Conservation (phyloP, 495 filamentous ascomycete species). For the Evansstolkia leycettana region DNA sequence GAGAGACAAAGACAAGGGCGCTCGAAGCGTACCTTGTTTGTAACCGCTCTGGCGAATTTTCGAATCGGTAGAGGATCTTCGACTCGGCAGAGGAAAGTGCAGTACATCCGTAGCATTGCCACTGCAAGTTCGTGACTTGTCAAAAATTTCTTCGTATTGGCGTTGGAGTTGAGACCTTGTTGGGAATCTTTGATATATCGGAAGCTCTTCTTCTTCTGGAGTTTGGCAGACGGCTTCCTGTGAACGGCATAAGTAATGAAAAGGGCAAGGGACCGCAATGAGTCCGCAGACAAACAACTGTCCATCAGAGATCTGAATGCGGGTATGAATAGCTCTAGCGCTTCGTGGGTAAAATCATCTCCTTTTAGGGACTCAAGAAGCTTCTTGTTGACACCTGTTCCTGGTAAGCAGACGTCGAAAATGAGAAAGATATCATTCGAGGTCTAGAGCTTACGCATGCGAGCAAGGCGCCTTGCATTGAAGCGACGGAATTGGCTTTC, state of each 20-base stretch:
- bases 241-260: constrained; percentile 92
- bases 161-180: constrained; percentile 13
- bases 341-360: constrained; percentile 58
- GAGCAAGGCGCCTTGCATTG: constrained; percentile 69
- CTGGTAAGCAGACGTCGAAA: constrained; percentile 10
- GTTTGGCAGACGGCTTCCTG: constrained; percentile 31
- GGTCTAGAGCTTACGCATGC: constrained; percentile 71
- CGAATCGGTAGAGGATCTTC: constrained; percentile 51
- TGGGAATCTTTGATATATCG: constrained; percentile 19
- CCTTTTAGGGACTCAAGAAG: constrained; percentile 80
- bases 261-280: constrained; percentile 74
- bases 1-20: not conserved
- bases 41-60: constrained; percentile 89
- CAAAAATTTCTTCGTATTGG: constrained; percentile 17
- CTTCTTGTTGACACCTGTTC: constrained; percentile 73
- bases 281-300: constrained; percentile 66
- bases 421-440: constrained; percentile 6
- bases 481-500: constrained; percentile 85
- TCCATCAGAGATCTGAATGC: constrained; percentile 69
- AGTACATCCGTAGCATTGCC: constrained; percentile 69
- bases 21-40: constrained; percentile 65
- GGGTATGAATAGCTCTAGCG: constrained; percentile 60
- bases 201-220: constrained; percentile 42
- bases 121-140: constrained; percentile 48
- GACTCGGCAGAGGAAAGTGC: constrained; percentile 68